These are phyloP conservation scores for Auriculariales sp. DNA, from an alignment of 768 basidiomycete genomes.

Conservation along the genomic window DNA sequence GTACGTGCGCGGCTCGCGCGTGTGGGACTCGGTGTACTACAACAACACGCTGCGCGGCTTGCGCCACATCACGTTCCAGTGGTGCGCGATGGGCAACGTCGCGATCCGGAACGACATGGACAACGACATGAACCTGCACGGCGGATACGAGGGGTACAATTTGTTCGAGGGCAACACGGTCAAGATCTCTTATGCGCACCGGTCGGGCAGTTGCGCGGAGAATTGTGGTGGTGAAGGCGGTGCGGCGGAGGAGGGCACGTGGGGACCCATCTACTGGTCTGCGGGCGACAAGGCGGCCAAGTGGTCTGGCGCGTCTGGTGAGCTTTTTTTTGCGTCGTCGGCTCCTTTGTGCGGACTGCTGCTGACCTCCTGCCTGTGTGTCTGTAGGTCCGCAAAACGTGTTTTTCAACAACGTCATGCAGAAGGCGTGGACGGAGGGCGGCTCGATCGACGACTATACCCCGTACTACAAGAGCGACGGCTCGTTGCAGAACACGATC, in stretches of 20 bases:
- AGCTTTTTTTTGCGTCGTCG: no score
- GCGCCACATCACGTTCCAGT: conserved; percentile 1
- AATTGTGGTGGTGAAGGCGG: background rate
- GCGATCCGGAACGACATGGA: background rate
- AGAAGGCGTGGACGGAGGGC: background rate
- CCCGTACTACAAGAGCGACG: background rate
- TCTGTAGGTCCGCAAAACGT: background rate
- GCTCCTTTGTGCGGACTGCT: no score
- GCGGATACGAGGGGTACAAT: background rate
- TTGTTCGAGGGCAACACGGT: background rate
- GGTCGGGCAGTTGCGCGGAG: background rate
- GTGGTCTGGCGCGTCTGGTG: background rate
- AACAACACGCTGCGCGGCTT: background rate
- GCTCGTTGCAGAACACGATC: background rate
- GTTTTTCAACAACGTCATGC: background rate
- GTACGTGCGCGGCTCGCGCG: background rate
- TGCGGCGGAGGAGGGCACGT: background rate
- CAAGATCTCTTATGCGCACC: background rate
- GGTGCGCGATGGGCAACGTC: background rate
- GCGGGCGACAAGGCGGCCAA: background rate
- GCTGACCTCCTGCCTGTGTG: background rate
- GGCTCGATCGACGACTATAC: background rate
- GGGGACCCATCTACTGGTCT: background rate
- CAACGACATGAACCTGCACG: background rate
- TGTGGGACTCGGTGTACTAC: background rate